Conservation (phyloP, 352 stramenopile genomes). For the Phytophthora fragariaefolia region DNA sequence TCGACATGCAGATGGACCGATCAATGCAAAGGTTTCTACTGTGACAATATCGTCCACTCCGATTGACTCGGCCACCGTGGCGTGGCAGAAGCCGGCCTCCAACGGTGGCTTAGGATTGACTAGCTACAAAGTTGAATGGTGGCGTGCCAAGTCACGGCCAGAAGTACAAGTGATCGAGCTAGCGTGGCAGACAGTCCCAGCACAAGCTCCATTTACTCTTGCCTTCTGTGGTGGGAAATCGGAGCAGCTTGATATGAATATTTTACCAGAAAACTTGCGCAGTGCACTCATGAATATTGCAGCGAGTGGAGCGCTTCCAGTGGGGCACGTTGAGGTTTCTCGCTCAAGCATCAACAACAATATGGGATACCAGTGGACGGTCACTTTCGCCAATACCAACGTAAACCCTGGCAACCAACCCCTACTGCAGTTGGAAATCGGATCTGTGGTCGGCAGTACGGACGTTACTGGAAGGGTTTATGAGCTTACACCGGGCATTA, state of each 20-base stretch:
- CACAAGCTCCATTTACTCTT: slow-evolving; percentile 62
- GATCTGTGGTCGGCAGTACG: background rate
- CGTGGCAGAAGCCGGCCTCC: slow-evolving; percentile 69
- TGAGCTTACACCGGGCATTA: slow-evolving; percentile 56
- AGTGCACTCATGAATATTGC: slow-evolving; percentile 91
- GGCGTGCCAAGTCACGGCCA: slow-evolving; percentile 47
- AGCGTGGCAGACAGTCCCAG: slow-evolving; percentile 75
- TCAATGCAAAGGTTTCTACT: slow-evolving; percentile 70
- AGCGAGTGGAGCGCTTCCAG: slow-evolving; percentile 23
- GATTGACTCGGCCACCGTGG: slow-evolving; percentile 67
- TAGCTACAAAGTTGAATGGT: slow-evolving; percentile 89
- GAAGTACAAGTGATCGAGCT: slow-evolving; percentile 91
- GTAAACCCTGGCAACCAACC: slow-evolving; percentile 63
- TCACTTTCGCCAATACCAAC: slow-evolving; percentile 65
- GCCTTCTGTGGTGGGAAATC: slow-evolving; percentile 82
- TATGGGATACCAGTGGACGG: slow-evolving; percentile 77
- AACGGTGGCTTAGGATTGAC: slow-evolving; percentile 70
- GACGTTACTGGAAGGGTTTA: slow-evolving; percentile 51
- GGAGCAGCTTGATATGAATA: slow-evolving; percentile 72
- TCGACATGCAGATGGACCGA: slow-evolving; percentile 49
- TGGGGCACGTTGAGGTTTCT: slow-evolving; percentile 65
- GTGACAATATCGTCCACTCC: slow-evolving; percentile 47
- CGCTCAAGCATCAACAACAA: slow-evolving; percentile 59
- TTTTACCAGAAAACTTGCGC: slow-evolving; percentile 81
- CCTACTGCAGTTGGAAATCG: slow-evolving; percentile 58